A percentile compares a stretch with the other conserved stretches of the same genome.
phyloP scores from a whole-genome alignment of 2,329 filamentous ascomycete species.

The Xylaria sp. region DNA sequence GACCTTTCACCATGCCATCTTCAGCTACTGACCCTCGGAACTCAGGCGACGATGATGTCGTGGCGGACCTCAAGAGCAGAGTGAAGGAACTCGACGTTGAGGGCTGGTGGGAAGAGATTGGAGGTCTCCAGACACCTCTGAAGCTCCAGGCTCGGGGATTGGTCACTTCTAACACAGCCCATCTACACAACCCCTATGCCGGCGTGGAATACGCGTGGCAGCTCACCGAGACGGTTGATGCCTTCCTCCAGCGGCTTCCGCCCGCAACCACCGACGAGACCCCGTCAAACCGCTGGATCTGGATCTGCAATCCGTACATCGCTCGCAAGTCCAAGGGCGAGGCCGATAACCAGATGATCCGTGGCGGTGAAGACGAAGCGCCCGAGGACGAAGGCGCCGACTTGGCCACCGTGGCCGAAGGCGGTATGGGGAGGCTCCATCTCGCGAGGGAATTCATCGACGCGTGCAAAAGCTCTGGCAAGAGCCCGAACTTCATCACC shows the following conservation, averaged over 20 bases:
- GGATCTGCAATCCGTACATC: conserved; percentile 66
- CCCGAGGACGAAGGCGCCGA: conserved; percentile 51
- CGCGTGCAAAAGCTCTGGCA: conserved; percentile 44
- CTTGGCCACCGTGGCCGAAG: conserved; percentile 51
- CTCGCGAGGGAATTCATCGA: conserved; percentile 53
- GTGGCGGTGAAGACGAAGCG: conserved; percentile 53
- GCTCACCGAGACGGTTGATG: conserved; percentile 62
- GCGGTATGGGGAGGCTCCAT: conserved; percentile 54
- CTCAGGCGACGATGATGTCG: conserved; percentile 58
- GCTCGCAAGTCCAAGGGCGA: conserved; percentile 39
- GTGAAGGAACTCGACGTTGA: conserved; percentile 54
- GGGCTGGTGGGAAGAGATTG: conserved; percentile 49
- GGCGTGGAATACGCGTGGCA: conserved; percentile 61
- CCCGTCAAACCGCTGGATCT: conserved; percentile 67
- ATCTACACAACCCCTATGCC: conserved; percentile 62
- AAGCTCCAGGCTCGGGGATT: conserved; percentile 25
- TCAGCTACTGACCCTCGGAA: conserved; percentile 11
- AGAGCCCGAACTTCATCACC: conserved; percentile 41
- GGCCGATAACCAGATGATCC: conserved; percentile 42
- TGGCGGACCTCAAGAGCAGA: conserved; percentile 50
- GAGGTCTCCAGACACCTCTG: conserved; percentile 22
- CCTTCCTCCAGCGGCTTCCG: conserved; percentile 70
- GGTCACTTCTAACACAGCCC: conserved; percentile 22
- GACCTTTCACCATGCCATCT: background rate
- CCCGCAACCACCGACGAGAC: conserved; percentile 61